These are phyloP conservation scores for Daucus carota DNA, from an alignment of 129 eudicot species.

Conservation along the genomic window DH1_v3.0 NC_030385.2:26711501-26712000, in stretches of 20 bases:
- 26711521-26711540: not conserved
- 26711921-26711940: conserved; percentile 84
- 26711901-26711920: conserved; percentile 69
- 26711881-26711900: not conserved
- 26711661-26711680: conserved; percentile 95
- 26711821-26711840: conserved; percentile 68
- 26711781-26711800: conserved; percentile 93
- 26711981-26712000: conserved; percentile 63
- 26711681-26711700: conserved; percentile 93
- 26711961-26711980: conserved; percentile 74
- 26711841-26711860: conserved; percentile 19
- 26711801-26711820: conserved; percentile 96
- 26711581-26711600: not conserved
- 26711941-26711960: conserved; percentile 99
- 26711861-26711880: not conserved
- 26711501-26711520: not conserved
- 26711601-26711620: not conserved
- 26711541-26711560: not conserved
- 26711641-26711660: conserved; percentile 72
- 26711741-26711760: not conserved
- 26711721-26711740: not conserved
- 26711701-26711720: conserved; percentile 48
- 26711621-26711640: not conserved
- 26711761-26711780: not conserved
- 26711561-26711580: not conserved